Percentiles rank a stretch among this genome's conserved stretches.
phyloP scores from a whole-genome alignment of 306 rosid species.

The Macrotyloma uniflorum region DNA sequence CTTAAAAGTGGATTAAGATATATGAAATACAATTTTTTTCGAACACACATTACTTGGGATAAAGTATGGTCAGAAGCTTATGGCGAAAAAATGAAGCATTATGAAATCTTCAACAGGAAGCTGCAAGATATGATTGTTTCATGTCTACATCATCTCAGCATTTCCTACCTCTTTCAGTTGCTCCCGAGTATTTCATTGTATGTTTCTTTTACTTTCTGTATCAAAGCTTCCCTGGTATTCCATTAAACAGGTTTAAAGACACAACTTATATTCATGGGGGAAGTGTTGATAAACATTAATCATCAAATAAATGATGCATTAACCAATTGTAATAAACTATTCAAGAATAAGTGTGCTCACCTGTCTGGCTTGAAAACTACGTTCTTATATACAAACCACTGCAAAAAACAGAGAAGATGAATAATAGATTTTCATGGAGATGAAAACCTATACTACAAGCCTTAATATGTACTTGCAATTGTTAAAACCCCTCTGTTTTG shows the following conservation, averaged over 20 bases:
- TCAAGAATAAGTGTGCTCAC: slow-evolving; percentile 45
- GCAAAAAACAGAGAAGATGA: slow-evolving; percentile 37
- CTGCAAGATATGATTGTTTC: slow-evolving; percentile 47
- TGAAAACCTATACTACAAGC: not conserved
- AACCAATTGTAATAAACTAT: not conserved
- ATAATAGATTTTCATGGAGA: not conserved
- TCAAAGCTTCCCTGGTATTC: slow-evolving; percentile 72
- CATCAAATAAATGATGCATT: not conserved
- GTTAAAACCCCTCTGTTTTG: not conserved
- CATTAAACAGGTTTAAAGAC: slow-evolving; percentile 3
- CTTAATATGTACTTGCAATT: not conserved
- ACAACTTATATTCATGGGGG: not conserved
- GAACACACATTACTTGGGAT: slow-evolving; percentile 42
- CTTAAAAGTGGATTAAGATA: slow-evolving; percentile 30
- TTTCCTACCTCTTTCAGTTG: slow-evolving; percentile 54
- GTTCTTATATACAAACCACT: slow-evolving; percentile 88
- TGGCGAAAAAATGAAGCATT: slow-evolving; percentile 42
- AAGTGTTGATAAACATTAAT: not conserved
- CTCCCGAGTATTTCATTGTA: slow-evolving; percentile 70
- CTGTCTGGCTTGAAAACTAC: slow-evolving; percentile 78
- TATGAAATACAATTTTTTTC: slow-evolving; percentile 40
- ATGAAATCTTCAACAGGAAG: slow-evolving; percentile 45
- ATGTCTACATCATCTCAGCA: slow-evolving; percentile 42
- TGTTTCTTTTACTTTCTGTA: slow-evolving; percentile 61
- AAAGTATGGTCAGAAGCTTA: slow-evolving; percentile 44